Conservation (phyloP, 75 land plant species). For the Selaginella moellendorffii region DNA sequence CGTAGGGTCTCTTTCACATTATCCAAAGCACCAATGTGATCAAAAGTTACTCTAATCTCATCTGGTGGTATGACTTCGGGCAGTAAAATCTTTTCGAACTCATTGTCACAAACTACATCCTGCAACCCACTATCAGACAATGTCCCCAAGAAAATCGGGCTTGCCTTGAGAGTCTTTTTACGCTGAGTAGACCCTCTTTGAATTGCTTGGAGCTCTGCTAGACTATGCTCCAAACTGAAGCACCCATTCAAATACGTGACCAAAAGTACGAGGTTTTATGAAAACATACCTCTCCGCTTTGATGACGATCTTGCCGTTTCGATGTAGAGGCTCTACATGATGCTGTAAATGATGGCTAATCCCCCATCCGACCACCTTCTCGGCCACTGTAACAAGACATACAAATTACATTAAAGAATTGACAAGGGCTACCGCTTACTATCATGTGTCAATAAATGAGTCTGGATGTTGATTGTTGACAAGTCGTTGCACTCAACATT, state of each 20-base stretch:
- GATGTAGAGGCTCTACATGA: conserved; percentile 22
- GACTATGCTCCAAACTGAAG: conserved; percentile 30
- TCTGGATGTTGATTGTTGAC: conserved; percentile 27
- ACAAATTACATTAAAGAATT: neutral
- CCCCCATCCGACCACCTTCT: conserved; percentile 35
- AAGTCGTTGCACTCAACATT: conserved; percentile 27
- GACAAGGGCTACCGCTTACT: no score
- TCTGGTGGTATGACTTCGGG: conserved; percentile 39
- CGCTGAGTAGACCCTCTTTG: conserved; percentile 20
- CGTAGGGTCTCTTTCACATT: conserved; percentile 38
- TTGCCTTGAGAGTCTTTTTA: conserved; percentile 18
- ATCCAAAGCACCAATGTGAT: conserved; percentile 37
- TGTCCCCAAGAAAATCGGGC: neutral
- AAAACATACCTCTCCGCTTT: conserved; percentile 22
- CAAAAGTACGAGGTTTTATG: neutral
- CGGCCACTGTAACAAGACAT: conserved; percentile 21
- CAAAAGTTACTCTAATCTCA: conserved; percentile 37
- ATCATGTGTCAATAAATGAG: conserved; percentile 25
- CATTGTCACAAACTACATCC: conserved; percentile 38
- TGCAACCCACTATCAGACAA: neutral
- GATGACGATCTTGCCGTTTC: conserved; percentile 25
- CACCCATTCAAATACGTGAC: neutral
- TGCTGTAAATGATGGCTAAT: conserved; percentile 30
- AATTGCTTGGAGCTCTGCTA: conserved; percentile 31
- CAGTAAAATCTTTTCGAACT: conserved; percentile 37